phyloP scores from a whole-genome alignment of 495 filamentous ascomycete genomes.

The Penicillium lividum region DNA sequence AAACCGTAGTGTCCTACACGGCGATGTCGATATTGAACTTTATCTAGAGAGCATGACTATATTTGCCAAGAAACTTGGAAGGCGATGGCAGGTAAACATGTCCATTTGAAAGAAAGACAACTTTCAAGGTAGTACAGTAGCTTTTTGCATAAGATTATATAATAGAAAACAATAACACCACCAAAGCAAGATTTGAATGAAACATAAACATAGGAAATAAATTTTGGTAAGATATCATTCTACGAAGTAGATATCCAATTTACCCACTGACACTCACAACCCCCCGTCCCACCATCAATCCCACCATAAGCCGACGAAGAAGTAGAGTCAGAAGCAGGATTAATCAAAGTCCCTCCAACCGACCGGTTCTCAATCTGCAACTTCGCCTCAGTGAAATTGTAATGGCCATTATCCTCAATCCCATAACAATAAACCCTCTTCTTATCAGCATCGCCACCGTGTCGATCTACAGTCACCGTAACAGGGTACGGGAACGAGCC shows the following conservation, averaged over 20 bases:
- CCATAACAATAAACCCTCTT: conserved; percentile 75
- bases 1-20: too few relatives aligned
- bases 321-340: conserved; percentile 44
- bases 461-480: conserved; percentile 77
- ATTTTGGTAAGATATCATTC: conserved; percentile 1
- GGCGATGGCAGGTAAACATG: too few relatives aligned
- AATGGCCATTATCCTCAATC: conserved; percentile 49
- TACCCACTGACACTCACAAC: conserved; percentile 72
- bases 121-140: too few relatives aligned
- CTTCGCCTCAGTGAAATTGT: conserved; percentile 52
- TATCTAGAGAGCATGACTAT: too few relatives aligned
- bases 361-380: conserved; percentile 60
- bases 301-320: conserved; percentile 47
- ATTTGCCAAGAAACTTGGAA: too few relatives aligned
- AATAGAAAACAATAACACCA: not conserved
- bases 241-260: conserved; percentile 53
- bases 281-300: conserved; percentile 70
- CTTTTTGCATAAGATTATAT: too few relatives aligned
- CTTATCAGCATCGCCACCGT: conserved; percentile 61
- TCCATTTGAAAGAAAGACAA: too few relatives aligned
- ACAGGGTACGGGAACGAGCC: conserved; percentile 86
- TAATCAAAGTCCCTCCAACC: conserved; percentile 61
- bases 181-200: not conserved
- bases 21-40: too few relatives aligned
- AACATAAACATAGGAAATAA: not conserved